Evolutionary conservation across 2,329 filamentous ascomycete genomes (phyloP).

Genomic region (Knufia fluminis): DNA sequence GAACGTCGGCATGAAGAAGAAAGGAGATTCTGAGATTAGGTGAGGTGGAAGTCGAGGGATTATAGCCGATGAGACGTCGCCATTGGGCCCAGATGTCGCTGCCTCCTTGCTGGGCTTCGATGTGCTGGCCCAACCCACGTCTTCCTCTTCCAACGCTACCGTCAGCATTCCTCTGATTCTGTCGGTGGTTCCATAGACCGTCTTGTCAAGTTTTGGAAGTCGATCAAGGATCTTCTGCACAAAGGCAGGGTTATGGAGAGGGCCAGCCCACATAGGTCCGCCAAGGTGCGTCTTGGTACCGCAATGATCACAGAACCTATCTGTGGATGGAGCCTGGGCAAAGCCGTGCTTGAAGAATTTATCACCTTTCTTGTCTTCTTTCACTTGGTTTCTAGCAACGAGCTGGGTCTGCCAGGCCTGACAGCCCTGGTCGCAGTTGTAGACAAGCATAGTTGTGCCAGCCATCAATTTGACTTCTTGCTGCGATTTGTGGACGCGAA

Average conservation of each 20-base stretch:
- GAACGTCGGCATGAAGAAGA: constrained; percentile 72
- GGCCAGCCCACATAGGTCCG: constrained; percentile 91
- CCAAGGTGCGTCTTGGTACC: constrained; percentile 76
- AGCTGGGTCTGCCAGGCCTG: constrained; percentile 83
- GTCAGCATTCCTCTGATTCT: constrained; percentile 87
- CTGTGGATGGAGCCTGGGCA: constrained; percentile 58
- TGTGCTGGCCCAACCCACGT: too few species aligned
- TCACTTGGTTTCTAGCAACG: constrained; percentile 59
- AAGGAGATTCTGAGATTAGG: constrained; percentile 63
- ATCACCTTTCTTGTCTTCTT: constrained; percentile 60
- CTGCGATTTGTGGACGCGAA: constrained; percentile 69
- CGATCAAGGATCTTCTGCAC: constrained; percentile 67
- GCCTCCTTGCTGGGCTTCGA: too few species aligned
- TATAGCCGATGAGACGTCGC: constrained; percentile 26
- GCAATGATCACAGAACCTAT: constrained; percentile 69
- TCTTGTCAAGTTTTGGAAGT: constrained; percentile 56
- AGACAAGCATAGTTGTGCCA: constrained; percentile 85
- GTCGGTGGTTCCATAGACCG: constrained; percentile 67
- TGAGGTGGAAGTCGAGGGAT: constrained; percentile 49
- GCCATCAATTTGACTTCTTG: constrained; percentile 83
- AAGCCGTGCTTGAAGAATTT: constrained; percentile 71
- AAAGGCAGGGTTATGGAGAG: constrained; percentile 75
- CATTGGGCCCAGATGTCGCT: too few species aligned
- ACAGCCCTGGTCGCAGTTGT: constrained; percentile 83
- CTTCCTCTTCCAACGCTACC: constrained; percentile 70